phyloP scores from a whole-genome alignment of 1,284 basidiomycete species.

The Malassezia furfur region DNA sequence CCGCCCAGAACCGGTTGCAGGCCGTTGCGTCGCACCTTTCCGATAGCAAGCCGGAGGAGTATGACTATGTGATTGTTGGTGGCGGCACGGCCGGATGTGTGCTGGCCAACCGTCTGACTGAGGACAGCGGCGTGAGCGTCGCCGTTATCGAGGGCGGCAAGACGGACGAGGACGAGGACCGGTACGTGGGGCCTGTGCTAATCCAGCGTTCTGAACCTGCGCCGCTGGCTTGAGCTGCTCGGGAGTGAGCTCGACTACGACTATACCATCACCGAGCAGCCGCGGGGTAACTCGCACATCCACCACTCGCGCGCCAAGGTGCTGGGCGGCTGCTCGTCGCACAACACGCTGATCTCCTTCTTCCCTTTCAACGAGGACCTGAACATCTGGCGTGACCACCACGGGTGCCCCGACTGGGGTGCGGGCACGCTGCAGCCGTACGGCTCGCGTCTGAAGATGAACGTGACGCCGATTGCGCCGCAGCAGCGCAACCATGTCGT shows the following conservation, averaged over 20 bases:
- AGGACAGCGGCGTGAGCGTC: conserved; percentile 41
- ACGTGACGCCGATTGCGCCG: conserved; percentile 46
- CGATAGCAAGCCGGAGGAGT: conserved; percentile 27
- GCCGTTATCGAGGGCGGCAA: conserved; percentile 49
- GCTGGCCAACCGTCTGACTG: conserved; percentile 47
- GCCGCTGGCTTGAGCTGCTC: conserved; percentile 47
- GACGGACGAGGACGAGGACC: conserved; percentile 38
- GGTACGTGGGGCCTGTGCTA: conserved; percentile 12
- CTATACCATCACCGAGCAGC: conserved; percentile 46
- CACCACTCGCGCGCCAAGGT: conserved; percentile 47
- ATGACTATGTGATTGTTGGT: conserved; percentile 47
- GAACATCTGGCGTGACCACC: conserved; percentile 44
- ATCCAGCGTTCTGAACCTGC: conserved; percentile 41
- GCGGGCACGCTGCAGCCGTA: conserved; percentile 41
- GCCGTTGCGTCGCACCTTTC: conserved; percentile 39
- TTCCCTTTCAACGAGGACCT: conserved; percentile 48
- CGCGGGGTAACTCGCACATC: conserved; percentile 48
- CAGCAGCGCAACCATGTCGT: conserved; percentile 48
- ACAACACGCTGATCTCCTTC: conserved; percentile 50
- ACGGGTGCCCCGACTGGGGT: conserved; percentile 42
- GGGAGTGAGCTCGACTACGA: conserved; percentile 48
- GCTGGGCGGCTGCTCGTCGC: conserved; percentile 48
- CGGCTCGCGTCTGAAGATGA: conserved; percentile 46
- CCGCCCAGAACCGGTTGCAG: conserved; percentile 30
- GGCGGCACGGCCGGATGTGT: conserved; percentile 48